Evolutionary conservation across 2,329 filamentous ascomycete species (phyloP).

Genomic region (Cladobotryum protrusum): DNA sequence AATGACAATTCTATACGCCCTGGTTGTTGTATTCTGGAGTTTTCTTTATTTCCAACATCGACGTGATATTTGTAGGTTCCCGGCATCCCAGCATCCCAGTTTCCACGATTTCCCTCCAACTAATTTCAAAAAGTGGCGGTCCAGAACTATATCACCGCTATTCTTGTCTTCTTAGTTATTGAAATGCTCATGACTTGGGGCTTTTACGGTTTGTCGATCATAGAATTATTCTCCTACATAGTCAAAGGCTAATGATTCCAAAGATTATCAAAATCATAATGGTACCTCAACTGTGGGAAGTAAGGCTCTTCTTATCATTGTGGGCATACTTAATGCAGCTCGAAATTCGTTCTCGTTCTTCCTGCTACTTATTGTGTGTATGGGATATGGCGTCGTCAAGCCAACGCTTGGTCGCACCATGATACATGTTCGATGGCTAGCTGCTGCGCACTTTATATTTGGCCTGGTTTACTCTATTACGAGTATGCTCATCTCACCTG

Average conservation of each 20-base stretch:
- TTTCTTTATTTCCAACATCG: slow-evolving; percentile 94
- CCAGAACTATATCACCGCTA: slow-evolving; percentile 98
- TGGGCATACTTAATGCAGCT: slow-evolving; percentile 88
- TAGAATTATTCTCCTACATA: background rate
- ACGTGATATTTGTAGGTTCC: slow-evolving; percentile 69
- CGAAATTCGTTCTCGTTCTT: slow-evolving; percentile 99
- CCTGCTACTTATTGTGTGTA: slow-evolving; percentile 93
- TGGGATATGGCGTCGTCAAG: slow-evolving; percentile 99
- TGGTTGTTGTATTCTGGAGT: slow-evolving; percentile 78
- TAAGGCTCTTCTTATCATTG: slow-evolving; percentile 81
- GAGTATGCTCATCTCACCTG: slow-evolving; percentile 81
- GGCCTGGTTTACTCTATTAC: slow-evolving; percentile 89
- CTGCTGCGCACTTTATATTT: slow-evolving; percentile 89
- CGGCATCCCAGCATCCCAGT: background rate
- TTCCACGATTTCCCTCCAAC: background rate
- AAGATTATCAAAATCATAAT: slow-evolving; percentile 87
- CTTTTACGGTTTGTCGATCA: slow-evolving; percentile 65
- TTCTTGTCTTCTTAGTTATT: slow-evolving; percentile 85
- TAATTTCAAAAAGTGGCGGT: slow-evolving; percentile 61
- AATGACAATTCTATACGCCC: slow-evolving; percentile 86
- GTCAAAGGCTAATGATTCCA: background rate
- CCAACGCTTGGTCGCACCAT: slow-evolving; percentile 86
- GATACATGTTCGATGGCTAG: slow-evolving; percentile 86
- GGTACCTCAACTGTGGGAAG: slow-evolving; percentile 70
- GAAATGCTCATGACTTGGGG: slow-evolving; percentile 99